A percentile compares a stretch with the other conserved stretches of the same genome.
phyloP scores from a whole-genome alignment of 2,329 filamentous ascomycete genomes.

The Botrytis cinerea region DNA sequence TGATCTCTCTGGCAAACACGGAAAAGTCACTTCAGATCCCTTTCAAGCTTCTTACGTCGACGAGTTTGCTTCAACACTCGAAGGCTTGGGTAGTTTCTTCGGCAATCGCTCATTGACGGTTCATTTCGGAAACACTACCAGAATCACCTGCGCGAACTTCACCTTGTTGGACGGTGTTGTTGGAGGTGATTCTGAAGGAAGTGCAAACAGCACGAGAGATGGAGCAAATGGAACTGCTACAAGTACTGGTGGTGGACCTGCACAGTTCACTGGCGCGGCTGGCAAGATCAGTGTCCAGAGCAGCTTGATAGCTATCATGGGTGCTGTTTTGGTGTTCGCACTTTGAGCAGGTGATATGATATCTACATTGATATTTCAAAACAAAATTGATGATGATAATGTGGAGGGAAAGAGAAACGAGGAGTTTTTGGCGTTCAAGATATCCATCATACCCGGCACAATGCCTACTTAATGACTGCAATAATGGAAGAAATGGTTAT shows the following conservation, averaged over 20 bases:
- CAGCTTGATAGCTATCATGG: neutral
- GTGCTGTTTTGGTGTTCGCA: neutral
- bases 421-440: constrained; percentile 13
- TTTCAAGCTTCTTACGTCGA: constrained; percentile 57
- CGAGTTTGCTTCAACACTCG: constrained; percentile 56
- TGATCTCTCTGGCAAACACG: constrained; percentile 75
- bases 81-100: constrained; percentile 58
- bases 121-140: constrained; percentile 64
- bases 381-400: neutral
- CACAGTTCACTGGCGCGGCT: constrained; percentile 20
- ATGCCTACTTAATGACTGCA: neutral
- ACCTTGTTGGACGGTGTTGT: constrained; percentile 24
- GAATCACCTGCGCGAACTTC: constrained; percentile 67
- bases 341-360: neutral
- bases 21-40: constrained; percentile 55
- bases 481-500: neutral
- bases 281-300: neutral
- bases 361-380: neutral
- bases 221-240: constrained; percentile 17
- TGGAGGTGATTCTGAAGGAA: neutral
- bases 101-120: constrained; percentile 66
- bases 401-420: neutral
- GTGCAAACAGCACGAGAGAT: neutral
- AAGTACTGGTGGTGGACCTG: constrained; percentile 2
- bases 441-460: neutral